These are phyloP conservation scores for Phialocephala sp. DNA, from an alignment of 2,329 filamentous ascomycete genomes.

Conservation along the genomic window DNA sequence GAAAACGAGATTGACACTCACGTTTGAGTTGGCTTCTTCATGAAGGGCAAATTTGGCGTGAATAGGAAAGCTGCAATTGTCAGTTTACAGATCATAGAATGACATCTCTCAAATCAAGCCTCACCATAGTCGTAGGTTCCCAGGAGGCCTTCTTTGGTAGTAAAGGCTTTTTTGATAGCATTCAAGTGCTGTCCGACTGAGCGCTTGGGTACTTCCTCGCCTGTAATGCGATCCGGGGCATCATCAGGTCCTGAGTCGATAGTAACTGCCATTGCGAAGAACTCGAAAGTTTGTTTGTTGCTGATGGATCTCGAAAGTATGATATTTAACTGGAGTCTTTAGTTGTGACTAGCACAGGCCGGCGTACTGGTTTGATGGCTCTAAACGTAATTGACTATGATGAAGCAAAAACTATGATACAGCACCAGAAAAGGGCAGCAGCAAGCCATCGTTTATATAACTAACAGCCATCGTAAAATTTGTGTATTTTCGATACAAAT, in stretches of 20 bases:
- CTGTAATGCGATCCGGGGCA: slow-evolving; percentile 51
- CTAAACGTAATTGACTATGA: neutral
- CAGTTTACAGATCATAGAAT: slow-evolving; percentile 22
- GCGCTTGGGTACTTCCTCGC: slow-evolving; percentile 47
- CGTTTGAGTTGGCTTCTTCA: slow-evolving; percentile 62
- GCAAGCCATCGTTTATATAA: slow-evolving; percentile 4
- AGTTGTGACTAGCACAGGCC: neutral
- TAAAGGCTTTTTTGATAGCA: slow-evolving; percentile 51
- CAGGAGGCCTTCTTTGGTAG: slow-evolving; percentile 70
- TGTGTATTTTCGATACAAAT: neutral
- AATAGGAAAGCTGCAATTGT: slow-evolving; percentile 69
- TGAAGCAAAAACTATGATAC: neutral
- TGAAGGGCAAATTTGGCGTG: slow-evolving; percentile 76
- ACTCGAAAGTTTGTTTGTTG: neutral
- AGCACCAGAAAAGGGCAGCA: neutral
- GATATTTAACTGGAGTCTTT: neutral
- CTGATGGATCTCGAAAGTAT: neutral
- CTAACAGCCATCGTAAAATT: neutral
- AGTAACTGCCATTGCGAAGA: slow-evolving; percentile 34
- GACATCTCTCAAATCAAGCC: slow-evolving; percentile 50
- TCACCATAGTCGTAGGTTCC: slow-evolving; percentile 84
- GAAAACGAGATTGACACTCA: too few relatives aligned
- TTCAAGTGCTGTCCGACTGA: slow-evolving; percentile 48
- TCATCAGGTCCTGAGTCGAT: slow-evolving; percentile 39
- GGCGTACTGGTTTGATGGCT: neutral